Base-by-base conservation (phyloP, 192 early-diverging fungal genomes). In the Gryganskiella cystojenkinii region DNA sequence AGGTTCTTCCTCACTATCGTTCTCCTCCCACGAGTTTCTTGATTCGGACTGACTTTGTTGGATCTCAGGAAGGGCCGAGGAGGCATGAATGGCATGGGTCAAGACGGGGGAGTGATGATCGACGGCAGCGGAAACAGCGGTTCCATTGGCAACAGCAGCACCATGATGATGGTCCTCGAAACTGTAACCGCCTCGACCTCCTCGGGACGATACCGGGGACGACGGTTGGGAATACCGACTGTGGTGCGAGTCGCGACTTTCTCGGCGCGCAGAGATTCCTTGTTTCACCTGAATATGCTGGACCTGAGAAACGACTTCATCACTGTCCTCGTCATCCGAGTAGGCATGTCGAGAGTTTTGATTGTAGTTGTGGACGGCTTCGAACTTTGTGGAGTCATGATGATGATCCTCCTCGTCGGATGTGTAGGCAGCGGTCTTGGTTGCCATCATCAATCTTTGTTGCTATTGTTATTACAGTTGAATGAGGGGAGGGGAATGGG, bases 1-100 rank as follows among this genome's bases (percentile, higher is more conserved):
- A 43, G 74, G 61, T 4, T 68, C 74, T 3, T 78, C 73, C 0
- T 69, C 74, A 15, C 47, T 60, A n/a, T 58, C 60, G 45, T 58
- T 56, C 49, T 76, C 65, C 28, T 78, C 74, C 74, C 74, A 78
- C 8, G 74, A 78, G 42, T 69, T 59, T 24, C 66, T 67, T 0
- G 43, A 40, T 30, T 40, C 37, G 13, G 37, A 40, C 7, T 5
- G 7, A 5, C 37, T 13, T 40, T 5, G 7, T 5, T 5, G 37
- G 37, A 40, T 40, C 37, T 5, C 5, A 13, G 37, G 7, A 40
- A 24, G 11, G 40, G 37, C 57, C 3, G 22, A 7, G n/a, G 42
- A 14, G 37, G 11, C 20, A 50, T 44, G 5, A 17, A 13, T 37
- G 7, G 43, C 15, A 24, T 46, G 7, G 35, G 42, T 27, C 42